A percentile compares a stretch with the other conserved stretches of the same genome.
phyloP scores from a whole-genome alignment of 2,329 filamentous ascomycete species.

The Talaromyces sp. region DNA sequence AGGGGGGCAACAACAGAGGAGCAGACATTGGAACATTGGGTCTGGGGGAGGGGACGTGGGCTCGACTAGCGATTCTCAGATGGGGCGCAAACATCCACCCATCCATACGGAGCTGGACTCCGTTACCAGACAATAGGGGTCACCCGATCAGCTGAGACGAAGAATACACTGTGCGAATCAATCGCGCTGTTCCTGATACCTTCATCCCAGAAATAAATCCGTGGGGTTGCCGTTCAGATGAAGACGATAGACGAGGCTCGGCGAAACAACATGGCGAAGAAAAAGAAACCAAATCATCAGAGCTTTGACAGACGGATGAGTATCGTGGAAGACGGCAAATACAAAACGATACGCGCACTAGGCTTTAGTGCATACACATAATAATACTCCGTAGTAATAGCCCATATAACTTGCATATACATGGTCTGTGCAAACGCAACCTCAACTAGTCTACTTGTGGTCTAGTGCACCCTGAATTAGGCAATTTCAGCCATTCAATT shows the following conservation, averaged over 20 bases:
- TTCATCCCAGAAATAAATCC: no score
- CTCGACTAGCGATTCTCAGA: slow-evolving; percentile 6
- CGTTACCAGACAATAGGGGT: background rate
- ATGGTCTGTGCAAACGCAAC: background rate
- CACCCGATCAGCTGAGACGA: background rate
- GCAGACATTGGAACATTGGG: background rate
- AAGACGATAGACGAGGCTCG: background rate
- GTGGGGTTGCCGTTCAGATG: background rate
- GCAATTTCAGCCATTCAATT: background rate
- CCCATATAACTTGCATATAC: background rate
- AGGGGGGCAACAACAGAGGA: background rate
- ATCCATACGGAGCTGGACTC: background rate
- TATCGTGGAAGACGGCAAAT: background rate
- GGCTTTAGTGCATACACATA: no score
- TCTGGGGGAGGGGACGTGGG: background rate
- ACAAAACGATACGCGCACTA: background rate
- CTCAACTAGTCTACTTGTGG: background rate
- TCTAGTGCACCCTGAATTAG: background rate
- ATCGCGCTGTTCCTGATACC: no score
- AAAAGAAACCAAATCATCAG: background rate
- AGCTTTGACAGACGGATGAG: background rate
- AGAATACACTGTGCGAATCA: background rate
- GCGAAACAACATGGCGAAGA: background rate
- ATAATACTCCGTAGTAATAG: background rate
- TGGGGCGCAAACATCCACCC: slow-evolving; percentile 5